Percentiles rank a stretch among this genome's conserved stretches.
Conservation (phyloP, 176 grass and related monocot genomes). For the Miscanthus lutarioriparius region DNA sequence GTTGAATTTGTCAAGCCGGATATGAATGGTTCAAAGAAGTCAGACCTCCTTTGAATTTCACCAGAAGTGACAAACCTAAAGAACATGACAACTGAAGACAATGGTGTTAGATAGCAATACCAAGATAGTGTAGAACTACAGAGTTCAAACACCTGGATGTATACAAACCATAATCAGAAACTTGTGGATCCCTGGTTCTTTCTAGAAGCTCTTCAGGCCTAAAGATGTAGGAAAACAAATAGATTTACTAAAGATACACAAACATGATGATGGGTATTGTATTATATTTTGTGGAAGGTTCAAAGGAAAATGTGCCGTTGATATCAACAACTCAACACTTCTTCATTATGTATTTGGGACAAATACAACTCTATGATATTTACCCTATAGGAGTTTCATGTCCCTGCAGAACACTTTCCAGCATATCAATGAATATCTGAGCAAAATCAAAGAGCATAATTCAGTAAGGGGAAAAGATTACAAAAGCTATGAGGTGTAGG, state of each 20-base stretch:
- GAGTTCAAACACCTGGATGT: constrained; percentile 10
- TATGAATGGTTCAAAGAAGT: constrained; percentile 95
- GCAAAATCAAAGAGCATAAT: constrained; percentile 12
- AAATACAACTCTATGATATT: constrained; percentile 25
- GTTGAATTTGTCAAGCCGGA: constrained; percentile 64
- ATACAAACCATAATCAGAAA: constrained; percentile 92
- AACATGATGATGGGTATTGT: not conserved
- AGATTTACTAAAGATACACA: constrained; percentile 41
- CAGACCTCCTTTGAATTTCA: constrained; percentile 80
- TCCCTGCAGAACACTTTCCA: constrained; percentile 81
- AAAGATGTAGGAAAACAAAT: constrained; percentile 49
- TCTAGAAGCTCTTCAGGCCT: constrained; percentile 85
- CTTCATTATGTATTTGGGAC: constrained; percentile 9
- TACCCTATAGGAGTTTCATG: constrained; percentile 77
- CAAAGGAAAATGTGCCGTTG: not conserved
- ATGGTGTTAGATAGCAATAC: constrained; percentile 29
- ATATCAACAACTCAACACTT: not conserved
- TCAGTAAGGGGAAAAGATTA: constrained; percentile 25
- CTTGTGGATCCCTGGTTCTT: constrained; percentile 60
- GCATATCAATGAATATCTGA: constrained; percentile 85
- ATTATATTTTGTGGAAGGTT: constrained; percentile 14
- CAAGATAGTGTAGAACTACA: constrained; percentile 13
- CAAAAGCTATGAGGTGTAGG: not conserved
- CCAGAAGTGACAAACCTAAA: constrained; percentile 96
- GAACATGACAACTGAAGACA: constrained; percentile 88